Evolutionary conservation across 2,329 filamentous ascomycete species (phyloP), one percentile per base, ranked within the genome.

Genomic region (Nannizziopsis barbatae): DNA sequence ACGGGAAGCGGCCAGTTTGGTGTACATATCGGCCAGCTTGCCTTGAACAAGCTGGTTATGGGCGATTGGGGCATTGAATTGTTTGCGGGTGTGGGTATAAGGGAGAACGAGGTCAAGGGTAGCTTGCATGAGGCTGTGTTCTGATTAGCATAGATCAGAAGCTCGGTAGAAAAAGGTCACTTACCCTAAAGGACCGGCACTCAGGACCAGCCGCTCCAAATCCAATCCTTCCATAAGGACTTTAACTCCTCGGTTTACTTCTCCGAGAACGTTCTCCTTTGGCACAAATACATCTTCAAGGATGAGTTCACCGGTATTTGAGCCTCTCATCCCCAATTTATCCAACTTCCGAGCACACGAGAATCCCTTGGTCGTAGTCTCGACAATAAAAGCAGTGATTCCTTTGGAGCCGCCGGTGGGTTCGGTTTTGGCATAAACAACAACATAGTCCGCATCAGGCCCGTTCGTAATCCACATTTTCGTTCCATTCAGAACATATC

Each of bases 381-480:
- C 83, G 35, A 96, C 85, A 31, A 98, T 75, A 70, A 96, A 95
- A 6, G 90, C 90, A 0, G 90, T 95, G 65, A 98, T 95, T 49
- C 92, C 92, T 69, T 90, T 94, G 55, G 83, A 86, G 1, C 73
- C 87, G 52, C 78, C 81, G 10, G 82, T 76, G 1, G 89, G 89
- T 50, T 82, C 76, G 1, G 90, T 95, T 74, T 96, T 96, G 47
- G 90, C 90, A 65, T 98, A 98, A n/a, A 98, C 88, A 47, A 98
- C 80, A 48, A 96, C 81, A 37, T 84, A 75, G 65, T 95, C 79
- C n/a, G 92, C 92, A 63, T 96, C 89, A 0, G 90, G 90, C 3
- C 90, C 86, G 67, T 98, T 98, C 53, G 90, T 98, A 64, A 98
- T 98, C 90, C 90, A 98, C 90, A 96, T 95, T 75, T 98, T 95